These are phyloP conservation scores for Aurantiochytrium sp. DNA, from an alignment of 108 stramenopile species.

Conservation along the genomic window DNA sequence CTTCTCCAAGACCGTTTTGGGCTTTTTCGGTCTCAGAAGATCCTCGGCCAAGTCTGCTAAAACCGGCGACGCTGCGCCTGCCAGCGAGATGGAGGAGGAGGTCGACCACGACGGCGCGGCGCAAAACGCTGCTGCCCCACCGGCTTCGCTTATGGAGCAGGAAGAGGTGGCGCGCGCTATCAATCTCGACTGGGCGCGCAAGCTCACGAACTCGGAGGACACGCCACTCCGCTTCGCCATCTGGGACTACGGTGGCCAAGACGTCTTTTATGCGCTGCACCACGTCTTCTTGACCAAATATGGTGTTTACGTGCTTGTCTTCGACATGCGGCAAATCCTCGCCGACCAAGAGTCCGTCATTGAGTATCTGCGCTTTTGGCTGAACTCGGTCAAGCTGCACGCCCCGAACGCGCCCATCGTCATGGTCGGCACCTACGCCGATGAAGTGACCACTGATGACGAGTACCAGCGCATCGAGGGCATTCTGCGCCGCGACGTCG, in stretches of 20 bases:
- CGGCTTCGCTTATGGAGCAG: background rate
- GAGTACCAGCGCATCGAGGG: background rate
- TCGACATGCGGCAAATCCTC: background rate
- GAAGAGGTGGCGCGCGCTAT: background rate
- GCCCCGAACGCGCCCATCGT: background rate
- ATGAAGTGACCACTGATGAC: background rate
- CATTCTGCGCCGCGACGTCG: background rate
- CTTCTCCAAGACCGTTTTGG: background rate
- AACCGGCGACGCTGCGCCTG: background rate
- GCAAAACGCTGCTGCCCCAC: background rate
- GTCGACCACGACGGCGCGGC: background rate
- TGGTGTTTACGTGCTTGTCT: background rate
- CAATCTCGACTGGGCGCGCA: background rate
- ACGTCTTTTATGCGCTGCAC: background rate
- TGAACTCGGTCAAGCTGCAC: background rate
- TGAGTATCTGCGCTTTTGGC: background rate
- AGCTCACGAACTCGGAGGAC: background rate
- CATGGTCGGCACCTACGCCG: background rate
- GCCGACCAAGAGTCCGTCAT: background rate
- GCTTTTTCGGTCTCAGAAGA: background rate
- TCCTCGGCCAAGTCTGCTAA: too few relatives aligned
- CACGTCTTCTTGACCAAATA: background rate
- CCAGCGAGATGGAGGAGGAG: background rate
- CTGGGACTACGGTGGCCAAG: constrained; percentile 15
- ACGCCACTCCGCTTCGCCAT: background rate